Base-by-base conservation (phyloP, 139 green algal genomes). In the Chlorella sp. region DNA sequence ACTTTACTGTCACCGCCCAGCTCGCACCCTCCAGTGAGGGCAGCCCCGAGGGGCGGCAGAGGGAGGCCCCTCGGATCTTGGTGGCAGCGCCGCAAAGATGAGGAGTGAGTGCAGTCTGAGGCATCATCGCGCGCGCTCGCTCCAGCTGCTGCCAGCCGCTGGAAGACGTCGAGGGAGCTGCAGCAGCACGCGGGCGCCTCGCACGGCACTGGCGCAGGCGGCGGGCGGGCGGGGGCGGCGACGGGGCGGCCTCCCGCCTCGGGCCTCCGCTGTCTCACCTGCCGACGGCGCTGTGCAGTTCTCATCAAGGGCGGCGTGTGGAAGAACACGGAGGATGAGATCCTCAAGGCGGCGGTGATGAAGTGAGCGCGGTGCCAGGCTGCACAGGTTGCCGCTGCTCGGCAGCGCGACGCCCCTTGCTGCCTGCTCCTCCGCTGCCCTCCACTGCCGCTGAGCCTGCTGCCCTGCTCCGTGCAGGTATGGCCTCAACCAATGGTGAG, bases 301-400 rank as follows among this genome's bases (percentile, higher is more conserved):
- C 50, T 84, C 41, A 84, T 84, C 51, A 84, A 84, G 62, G 79
- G 79, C 23, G 79, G 79, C 41, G 63, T 58, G 38, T 99, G 96
- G 95, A 99, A 99, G 77, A 99, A 99, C 89, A 99, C 94, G 23
- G 96, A 98, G 90, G 96, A 99, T 95, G 96, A 99, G 75, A 99
- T 99, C 68, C 90, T 99, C 43, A 99, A 99, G 83, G 96, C 96
- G 25, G 96, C 96, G 31, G 96, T 99, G 7, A 99, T 99, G 96
- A 99, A 99, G 76, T 98, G 71, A 77, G 71, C 11, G 29, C 3
- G 29, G 43, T 21, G 9, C 25, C 21, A 25, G 62, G 40, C 2
- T 40, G n/a, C 56, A 38, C 12, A 17, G 4, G 6, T 7, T 25
- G 62, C 40, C 8, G 35, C 36, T 35, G 35, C 59, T 11, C 29